Evolutionary conservation across 345 rosid species (phyloP).

Genomic region (Fremontodendron californicum): DNA sequence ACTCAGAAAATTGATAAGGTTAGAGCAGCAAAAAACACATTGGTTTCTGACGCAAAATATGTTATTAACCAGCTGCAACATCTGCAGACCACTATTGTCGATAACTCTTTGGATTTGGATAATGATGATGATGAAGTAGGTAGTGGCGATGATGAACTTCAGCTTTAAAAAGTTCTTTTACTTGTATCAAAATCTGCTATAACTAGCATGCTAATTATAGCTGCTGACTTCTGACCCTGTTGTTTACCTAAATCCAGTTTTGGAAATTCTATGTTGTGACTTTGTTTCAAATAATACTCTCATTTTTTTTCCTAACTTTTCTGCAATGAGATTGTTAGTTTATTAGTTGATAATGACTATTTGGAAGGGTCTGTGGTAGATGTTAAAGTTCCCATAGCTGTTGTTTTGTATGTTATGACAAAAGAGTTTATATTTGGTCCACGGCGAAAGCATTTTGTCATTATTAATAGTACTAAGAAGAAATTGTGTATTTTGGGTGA

Average conservation of each 20-base stretch:
- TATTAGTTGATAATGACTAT: constrained; percentile 20
- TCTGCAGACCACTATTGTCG: constrained; percentile 26
- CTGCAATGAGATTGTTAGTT: not conserved
- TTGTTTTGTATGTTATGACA: not conserved
- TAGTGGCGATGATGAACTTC: constrained; percentile 32
- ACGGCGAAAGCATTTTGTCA: too few species aligned
- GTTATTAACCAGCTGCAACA: constrained; percentile 56
- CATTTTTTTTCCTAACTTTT: not conserved
- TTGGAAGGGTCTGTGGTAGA: constrained; percentile 21
- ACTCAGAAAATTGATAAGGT: constrained; percentile 35
- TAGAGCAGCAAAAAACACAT: constrained; percentile 51
- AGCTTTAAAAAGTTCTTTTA: constrained; percentile 12
- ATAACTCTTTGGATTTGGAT: constrained; percentile 38
- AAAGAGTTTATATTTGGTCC: too few species aligned
- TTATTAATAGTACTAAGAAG: not conserved
- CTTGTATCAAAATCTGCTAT: not conserved
- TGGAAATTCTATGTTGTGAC: constrained; percentile 1
- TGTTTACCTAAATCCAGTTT: not conserved
- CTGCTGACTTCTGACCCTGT: not conserved
- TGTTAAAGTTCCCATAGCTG: constrained; percentile 20
- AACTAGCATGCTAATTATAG: not conserved
- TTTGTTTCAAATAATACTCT: not conserved
- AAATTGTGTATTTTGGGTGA: not conserved
- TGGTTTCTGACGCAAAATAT: constrained; percentile 51
- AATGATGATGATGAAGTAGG: constrained; percentile 15